Conservation (phyloP, 345 rosid genomes). For the Camelina neglecta region DNA sequence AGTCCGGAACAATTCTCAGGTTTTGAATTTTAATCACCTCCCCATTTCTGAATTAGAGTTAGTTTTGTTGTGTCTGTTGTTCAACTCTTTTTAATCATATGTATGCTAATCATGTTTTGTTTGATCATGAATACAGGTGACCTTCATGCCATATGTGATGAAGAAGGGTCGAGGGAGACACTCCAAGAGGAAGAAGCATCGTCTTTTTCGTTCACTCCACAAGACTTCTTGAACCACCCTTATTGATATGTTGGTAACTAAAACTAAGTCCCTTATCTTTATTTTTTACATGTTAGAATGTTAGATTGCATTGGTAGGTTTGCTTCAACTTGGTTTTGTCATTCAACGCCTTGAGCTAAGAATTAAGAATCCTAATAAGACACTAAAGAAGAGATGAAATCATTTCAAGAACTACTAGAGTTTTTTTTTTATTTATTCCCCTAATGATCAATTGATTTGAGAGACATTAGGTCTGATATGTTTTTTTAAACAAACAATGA, state of each 20-base stretch:
- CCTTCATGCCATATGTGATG: constrained; percentile 60
- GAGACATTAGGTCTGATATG: background rate
- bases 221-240: constrained; percentile 39
- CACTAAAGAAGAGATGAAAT: constrained; percentile 8
- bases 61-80: background rate
- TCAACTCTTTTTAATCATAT: background rate
- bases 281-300: background rate
- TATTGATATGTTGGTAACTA: constrained; percentile 15
- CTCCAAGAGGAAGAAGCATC: constrained; percentile 74
- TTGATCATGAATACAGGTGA: constrained; percentile 51
- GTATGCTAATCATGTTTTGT: constrained; percentile 9
- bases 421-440: background rate
- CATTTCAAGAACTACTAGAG: background rate
- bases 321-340: background rate
- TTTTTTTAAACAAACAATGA: background rate
- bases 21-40: constrained; percentile 18
- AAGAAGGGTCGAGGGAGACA: constrained; percentile 63
- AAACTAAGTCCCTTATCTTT: constrained; percentile 21
- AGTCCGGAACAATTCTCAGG: constrained; percentile 83
- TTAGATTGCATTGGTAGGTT: constrained; percentile 2
- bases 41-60: background rate
- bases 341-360: constrained; percentile 4
- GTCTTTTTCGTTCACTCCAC: constrained; percentile 76
- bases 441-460: constrained; percentile 1
- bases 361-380: background rate